Evolutionary conservation across 768 basidiomycete species (phyloP), one percentile per base, ranked within the genome.

Genomic region (Amanita exitialis): DNA sequence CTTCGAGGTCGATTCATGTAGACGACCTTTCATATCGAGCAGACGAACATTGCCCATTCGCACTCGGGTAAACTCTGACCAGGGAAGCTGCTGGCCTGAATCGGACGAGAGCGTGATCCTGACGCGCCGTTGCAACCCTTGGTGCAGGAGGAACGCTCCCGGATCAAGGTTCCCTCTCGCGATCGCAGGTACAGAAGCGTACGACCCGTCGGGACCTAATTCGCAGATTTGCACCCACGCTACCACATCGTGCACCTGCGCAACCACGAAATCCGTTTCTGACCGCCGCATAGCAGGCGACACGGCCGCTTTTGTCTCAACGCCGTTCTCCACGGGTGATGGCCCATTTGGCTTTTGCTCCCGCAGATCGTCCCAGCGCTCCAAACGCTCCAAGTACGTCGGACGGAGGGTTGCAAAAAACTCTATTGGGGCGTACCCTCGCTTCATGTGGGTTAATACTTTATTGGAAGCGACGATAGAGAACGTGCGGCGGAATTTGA

Each of bases 291-390:
- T 95, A 15, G 74, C 73, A n/a, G 80, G 82, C 20, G 76, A 59
- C 46, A 64, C 66, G 27, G 72, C 64, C 1, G 77, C 68, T 38
- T 63, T 66, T 55, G 57, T 67, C 42, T 78, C 76, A 32, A 63
- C 61, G 20, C 64, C 66, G n/a, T 66, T 64, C 27, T 62, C 55
- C 18, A 68, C 54, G 49, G 63, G 66, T 42, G 69, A 61, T 38
- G 72, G 64, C 55, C 67, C 68, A 60, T 62, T 69, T 53, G 70
- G 67, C 56, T 79, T 78, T 44, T 86, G 79, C 56, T 97, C 93
- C 30, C 92, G 80, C 73, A 89, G 76, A 61, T 93, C 88, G 61
- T 97, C 95, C 93, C 92, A 96, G 51, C 87, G 78, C 60, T 93
- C 91, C 66, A 97, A 70, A 5, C 91, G 80, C 54, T 90, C 86